Conservation (phyloP, 2,329 filamentous ascomycete genomes). For the Penicillium glabrum region DNA sequence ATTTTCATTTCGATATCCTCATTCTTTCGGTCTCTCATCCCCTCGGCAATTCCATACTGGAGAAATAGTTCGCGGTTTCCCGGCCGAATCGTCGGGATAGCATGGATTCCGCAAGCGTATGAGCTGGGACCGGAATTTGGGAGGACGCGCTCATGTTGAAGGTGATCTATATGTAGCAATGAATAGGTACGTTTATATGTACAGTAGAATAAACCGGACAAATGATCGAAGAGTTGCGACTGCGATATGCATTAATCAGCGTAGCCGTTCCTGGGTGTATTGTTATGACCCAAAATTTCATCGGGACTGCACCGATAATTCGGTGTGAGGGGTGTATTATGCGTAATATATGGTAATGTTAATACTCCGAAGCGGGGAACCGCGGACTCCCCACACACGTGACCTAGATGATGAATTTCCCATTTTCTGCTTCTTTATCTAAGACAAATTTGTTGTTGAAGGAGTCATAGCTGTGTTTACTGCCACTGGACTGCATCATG, state of each 20-base stretch:
- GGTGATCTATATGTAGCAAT: not conserved
- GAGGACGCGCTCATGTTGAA: constrained; percentile 29
- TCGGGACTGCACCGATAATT: constrained; percentile 15
- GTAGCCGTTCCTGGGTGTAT: constrained; percentile 5
- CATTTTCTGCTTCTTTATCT: not conserved
- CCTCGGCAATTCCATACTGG: constrained; percentile 35
- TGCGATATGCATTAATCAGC: constrained; percentile 20
- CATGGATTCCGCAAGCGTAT: constrained; percentile 59
- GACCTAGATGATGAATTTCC: constrained; percentile 4
- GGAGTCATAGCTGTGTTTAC: not conserved
- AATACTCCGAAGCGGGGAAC: constrained; percentile 13
- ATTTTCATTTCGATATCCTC: not conserved
- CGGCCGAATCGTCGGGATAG: constrained; percentile 50
- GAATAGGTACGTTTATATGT: not conserved
- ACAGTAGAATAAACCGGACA: not conserved
- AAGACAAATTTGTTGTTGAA: not conserved
- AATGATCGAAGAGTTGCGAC: not conserved
- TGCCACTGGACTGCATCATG: constrained; percentile 24
- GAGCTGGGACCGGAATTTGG: constrained; percentile 58
- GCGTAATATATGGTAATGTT: constrained; percentile 5
- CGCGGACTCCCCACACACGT: constrained; percentile 21
- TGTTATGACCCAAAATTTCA: not conserved
- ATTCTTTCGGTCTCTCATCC: not conserved
- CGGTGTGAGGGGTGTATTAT: not conserved
- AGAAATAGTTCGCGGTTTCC: constrained; percentile 54